Base-by-base conservation (phyloP, 257 asterid species). In the Leonotis leonurus region DNA sequence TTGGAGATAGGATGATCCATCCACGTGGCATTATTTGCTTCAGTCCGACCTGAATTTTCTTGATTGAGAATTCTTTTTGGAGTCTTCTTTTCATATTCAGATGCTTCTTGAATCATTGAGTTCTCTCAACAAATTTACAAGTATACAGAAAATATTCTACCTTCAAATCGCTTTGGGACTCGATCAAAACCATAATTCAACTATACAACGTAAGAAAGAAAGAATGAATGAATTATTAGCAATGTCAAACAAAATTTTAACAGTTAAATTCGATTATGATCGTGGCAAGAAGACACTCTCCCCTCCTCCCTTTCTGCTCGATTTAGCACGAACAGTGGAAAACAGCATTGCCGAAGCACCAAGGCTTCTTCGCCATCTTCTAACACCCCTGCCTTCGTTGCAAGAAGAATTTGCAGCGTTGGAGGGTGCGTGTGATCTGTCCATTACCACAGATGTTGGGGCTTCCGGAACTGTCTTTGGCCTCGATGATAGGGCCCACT, bases 401-500 rank as follows among this genome's bases (percentile, higher is more conserved):
- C 73, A 70, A n/a, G 82, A 53, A 21, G 83, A 30, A 11, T 56
- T 52, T 8, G 66, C 17, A 17, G 29, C 40, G 14, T 48, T 65
- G 1, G 84, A 56, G 4, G 85, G 30, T 18, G 59, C 64, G 0
- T 64, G 70, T 14, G 82, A 71, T 67, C 83, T 77, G 71, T 89
- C 94, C 94, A 89, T 85, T 21, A 73, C 46, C 25, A 70, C 74
- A 16, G 74, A 64, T 43, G 12, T 26, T 1, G 99, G 89, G 3
- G 95, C 83, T 60, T 80, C 74, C 1, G 80, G 76, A 14, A 76
- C 29, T 0, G 96, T 75, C 75, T 68, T 83, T 0, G 86, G 68
- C 5, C 80, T 29, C 0, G 96, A 79, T 37, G 96, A 79, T 37
- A 93, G 56, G 1, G 99, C 99, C 73, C 81, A 73, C 22, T 93